phyloP scores from a whole-genome alignment of 768 basidiomycete species.

The Leccinum ochraceum region DNA sequence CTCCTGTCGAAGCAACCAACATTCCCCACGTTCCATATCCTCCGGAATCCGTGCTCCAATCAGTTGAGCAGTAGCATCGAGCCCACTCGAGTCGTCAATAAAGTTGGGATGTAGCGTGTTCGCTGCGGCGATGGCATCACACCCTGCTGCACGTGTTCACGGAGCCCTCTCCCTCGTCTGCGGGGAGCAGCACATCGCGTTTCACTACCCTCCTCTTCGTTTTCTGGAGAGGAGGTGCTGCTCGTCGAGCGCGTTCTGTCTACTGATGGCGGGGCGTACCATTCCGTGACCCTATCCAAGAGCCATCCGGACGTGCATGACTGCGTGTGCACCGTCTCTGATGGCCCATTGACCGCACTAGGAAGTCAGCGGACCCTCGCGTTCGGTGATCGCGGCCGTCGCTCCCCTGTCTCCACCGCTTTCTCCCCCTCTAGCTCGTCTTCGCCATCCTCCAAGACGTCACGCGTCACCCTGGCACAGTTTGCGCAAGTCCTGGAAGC shows the following conservation, averaged over 20 bases:
- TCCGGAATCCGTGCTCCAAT: conserved; percentile 2
- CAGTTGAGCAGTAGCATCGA: neutral
- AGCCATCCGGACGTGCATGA: neutral
- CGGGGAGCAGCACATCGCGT: neutral
- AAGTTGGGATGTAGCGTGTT: conserved; percentile 9
- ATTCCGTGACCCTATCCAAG: neutral
- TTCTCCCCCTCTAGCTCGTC: neutral
- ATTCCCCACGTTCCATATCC: neutral
- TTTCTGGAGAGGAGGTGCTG: neutral
- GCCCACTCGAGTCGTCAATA: conserved; percentile 8
- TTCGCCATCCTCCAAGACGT: neutral
- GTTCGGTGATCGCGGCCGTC: neutral
- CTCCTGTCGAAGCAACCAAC: conserved; percentile 5
- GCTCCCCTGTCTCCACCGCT: neutral
- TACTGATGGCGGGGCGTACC: neutral
- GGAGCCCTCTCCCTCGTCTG: neutral
- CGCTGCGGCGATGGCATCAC: neutral
- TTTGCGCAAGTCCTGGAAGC: no score
- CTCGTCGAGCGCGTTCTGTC: neutral
- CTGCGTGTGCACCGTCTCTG: neutral
- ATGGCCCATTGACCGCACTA: neutral
- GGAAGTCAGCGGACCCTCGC: neutral
- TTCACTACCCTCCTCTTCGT: neutral
- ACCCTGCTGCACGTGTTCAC: conserved; percentile 9
- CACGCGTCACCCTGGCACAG: no score